Evolutionary conservation across 805 yeast species (phyloP), one percentile per base, ranked within the genome.

Genomic region (Blastobotrys terrestris): DNA sequence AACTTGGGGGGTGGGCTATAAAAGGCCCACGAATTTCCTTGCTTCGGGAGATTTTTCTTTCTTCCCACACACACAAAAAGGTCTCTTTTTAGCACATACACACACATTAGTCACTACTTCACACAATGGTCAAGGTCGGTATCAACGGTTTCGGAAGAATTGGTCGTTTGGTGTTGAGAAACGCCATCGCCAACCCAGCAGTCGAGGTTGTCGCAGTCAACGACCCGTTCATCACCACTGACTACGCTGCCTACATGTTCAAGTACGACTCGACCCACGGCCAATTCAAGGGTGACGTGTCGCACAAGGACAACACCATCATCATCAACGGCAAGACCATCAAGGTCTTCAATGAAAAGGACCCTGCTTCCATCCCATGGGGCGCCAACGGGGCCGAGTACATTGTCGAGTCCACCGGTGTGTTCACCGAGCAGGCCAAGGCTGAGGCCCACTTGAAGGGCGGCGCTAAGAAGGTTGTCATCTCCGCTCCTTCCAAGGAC

Each of bases 261-360:
- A 89, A 88, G 79, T 88, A 87, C 76, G 96, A 88, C 75, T 87
- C 96, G 57, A 88, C 95, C 61, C 96, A 88, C 78, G 95, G 96
- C 67, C 77, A 76, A 70, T 89, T 72, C 84, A 72, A 76, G 68
- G 96, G 96, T 67, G 81, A 76, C 56, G 95, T 88, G 58, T 56
- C 75, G 63, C 57, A 64, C 54, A 79, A 79, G 60, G 88, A 76
- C 58, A 77, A 76, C 65, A 65, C 72, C 67, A 72, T 88, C 58
- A 71, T 84, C 72, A 80, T 88, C 69, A 80, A 84, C 70, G 92
- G 89, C 65, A 70, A 78, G 64, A 71, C 75, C 67, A 80, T 87
- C 70, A 69, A 74, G 65, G 83, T 85, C 64, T 82, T 74, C 79
- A 85, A 84, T 69, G 95, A 87, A 79, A 77, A 82, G 70, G 94